phyloP scores from a whole-genome alignment of 805 yeast genomes.

The Kurtzmaniella fragi region DNA sequence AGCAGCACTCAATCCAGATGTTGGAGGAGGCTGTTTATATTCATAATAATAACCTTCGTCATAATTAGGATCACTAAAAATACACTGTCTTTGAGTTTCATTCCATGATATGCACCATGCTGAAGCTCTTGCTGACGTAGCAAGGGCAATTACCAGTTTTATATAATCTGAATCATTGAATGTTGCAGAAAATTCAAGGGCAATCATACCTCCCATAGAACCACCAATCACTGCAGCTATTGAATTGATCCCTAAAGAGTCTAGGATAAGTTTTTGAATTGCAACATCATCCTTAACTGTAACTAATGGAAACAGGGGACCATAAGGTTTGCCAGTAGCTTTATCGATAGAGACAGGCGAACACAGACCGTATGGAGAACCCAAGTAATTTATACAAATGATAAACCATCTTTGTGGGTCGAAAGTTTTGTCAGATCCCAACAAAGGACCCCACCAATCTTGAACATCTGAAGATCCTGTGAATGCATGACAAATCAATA shows the following conservation, averaged over 20 bases:
- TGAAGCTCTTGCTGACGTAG: constrained; percentile 90
- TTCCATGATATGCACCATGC: constrained; percentile 99
- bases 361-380: constrained; percentile 94
- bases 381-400: constrained; percentile 86
- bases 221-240: constrained; percentile 92
- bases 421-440: constrained; percentile 82
- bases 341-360: constrained; percentile 84
- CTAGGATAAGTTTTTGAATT: constrained; percentile 72
- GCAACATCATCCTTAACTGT: constrained; percentile 91
- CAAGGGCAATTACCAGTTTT: constrained; percentile 69
- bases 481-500: constrained; percentile 92
- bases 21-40: constrained; percentile 56
- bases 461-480: constrained; percentile 94
- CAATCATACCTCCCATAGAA: constrained; percentile 98
- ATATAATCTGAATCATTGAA: constrained; percentile 68
- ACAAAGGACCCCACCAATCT: constrained; percentile 98
- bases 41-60: constrained; percentile 80
- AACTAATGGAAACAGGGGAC: constrained; percentile 92
- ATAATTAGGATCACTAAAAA: constrained; percentile 92
- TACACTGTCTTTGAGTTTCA: constrained; percentile 95
- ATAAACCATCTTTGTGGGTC: constrained; percentile 87
- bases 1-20: constrained; percentile 87
- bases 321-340: constrained; percentile 71
- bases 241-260: constrained; percentile 70
- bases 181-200: constrained; percentile 71